Evolutionary conservation across 768 basidiomycete genomes (phyloP).

Genomic region (Kwoniella mangroviensis): DNA sequence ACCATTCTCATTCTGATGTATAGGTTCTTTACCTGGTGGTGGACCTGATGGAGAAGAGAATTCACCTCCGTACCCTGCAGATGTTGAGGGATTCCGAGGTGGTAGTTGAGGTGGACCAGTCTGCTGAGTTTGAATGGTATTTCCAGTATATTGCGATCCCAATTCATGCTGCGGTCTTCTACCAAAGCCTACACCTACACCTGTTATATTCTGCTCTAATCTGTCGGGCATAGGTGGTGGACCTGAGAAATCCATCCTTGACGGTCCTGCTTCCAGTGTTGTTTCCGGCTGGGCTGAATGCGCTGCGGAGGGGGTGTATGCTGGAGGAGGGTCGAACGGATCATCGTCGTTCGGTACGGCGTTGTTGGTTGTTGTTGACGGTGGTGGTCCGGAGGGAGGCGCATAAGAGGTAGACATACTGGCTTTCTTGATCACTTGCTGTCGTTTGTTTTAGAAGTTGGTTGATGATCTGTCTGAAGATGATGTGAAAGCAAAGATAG

Average conservation of each 20-base stretch:
- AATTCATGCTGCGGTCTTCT: constrained; percentile 23
- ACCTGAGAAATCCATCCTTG: constrained; percentile 48
- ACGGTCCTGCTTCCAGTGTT: constrained; percentile 35
- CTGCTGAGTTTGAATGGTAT: background rate
- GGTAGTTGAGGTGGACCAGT: constrained; percentile 6
- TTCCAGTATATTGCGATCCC: constrained; percentile 3
- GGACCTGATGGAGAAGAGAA: constrained; percentile 17
- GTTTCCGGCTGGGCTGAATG: constrained; percentile 21
- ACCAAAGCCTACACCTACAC: constrained; percentile 47
- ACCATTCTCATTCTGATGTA: background rate
- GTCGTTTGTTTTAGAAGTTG: too few species aligned
- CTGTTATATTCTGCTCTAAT: constrained; percentile 38
- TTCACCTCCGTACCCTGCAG: background rate
- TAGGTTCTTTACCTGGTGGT: constrained; percentile 10
- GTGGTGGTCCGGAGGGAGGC: constrained; percentile 15
- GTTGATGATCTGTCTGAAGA: too few species aligned
- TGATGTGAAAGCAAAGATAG: too few species aligned
- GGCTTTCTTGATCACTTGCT: too few species aligned
- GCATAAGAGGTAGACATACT: constrained; percentile 9
- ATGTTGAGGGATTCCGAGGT: constrained; percentile 23
- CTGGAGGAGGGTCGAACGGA: constrained; percentile 46
- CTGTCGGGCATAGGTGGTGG: constrained; percentile 48
- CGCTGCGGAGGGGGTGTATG: constrained; percentile 37
- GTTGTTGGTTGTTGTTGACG: background rate
- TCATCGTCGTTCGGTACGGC: constrained; percentile 15